Percentiles rank a stretch among this genome's conserved stretches.
phyloP scores from a whole-genome alignment of 768 basidiomycete species.

The Hericium rajendrae region DNA sequence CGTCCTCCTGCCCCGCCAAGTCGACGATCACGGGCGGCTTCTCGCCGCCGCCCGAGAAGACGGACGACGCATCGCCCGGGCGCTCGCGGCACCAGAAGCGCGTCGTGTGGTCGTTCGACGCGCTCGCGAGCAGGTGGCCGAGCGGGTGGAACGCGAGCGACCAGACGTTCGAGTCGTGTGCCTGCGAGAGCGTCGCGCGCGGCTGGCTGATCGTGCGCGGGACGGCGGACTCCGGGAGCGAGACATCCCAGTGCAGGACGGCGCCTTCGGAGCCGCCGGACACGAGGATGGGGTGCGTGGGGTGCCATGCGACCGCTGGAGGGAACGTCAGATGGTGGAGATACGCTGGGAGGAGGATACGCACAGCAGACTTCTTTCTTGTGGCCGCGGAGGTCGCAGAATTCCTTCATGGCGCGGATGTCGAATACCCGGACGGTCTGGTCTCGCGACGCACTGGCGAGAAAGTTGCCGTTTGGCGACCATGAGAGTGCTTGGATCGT shows the following conservation, averaged over 20 bases:
- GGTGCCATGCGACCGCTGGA: conserved; percentile 90
- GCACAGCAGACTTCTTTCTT: conserved; percentile 96
- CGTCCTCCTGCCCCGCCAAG: conserved; percentile 44
- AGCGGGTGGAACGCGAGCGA: conserved; percentile 91
- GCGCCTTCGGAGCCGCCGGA: conserved; percentile 93
- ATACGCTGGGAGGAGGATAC: conserved; percentile 20
- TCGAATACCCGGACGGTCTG: conserved; percentile 95
- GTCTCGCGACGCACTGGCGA: conserved; percentile 92
- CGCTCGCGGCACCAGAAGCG: conserved; percentile 96
- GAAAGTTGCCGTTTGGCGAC: conserved; percentile 90
- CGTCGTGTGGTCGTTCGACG: conserved; percentile 97
- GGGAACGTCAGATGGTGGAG: background rate
- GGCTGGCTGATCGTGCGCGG: conserved; percentile 32
- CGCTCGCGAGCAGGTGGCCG: conserved; percentile 88
- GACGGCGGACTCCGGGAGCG: conserved; percentile 41
- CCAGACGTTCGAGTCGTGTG: conserved; percentile 98
- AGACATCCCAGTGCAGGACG: conserved; percentile 90
- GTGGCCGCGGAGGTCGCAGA: conserved; percentile 87
- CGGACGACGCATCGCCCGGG: conserved; percentile 72
- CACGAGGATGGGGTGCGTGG: conserved; percentile 82
- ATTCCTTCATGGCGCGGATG: conserved; percentile 96
- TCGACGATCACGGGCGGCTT: conserved; percentile 68
- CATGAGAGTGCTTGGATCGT: conserved; percentile 89
- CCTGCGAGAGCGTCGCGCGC: conserved; percentile 82
- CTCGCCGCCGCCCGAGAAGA: conserved; percentile 74